These are phyloP conservation scores for Tanozyma kutaoensis DNA, from an alignment of 805 yeast genomes.

Conservation along the genomic window DNA sequence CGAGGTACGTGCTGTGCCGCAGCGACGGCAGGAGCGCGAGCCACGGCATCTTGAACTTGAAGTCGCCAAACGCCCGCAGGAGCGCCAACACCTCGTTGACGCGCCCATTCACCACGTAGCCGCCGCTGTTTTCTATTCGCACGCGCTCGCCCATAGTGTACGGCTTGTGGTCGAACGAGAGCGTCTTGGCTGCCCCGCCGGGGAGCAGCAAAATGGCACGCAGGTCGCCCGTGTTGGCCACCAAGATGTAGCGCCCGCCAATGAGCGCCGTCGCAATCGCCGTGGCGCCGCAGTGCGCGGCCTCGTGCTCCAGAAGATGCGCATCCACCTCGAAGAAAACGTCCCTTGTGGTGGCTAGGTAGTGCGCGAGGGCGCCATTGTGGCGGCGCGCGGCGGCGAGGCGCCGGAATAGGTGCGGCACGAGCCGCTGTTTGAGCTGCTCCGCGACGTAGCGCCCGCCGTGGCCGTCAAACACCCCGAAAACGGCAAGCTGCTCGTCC, in stretches of 20 bases:
- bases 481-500: conserved; percentile 30
- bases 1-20: conserved; percentile 18
- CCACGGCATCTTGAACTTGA: conserved; percentile 26
- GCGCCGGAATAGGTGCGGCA: not conserved
- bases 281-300: conserved; percentile 29
- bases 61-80: conserved; percentile 32
- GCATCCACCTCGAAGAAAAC: conserved; percentile 24
- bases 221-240: conserved; percentile 70
- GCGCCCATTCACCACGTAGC: conserved; percentile 22
- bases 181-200: conserved; percentile 39
- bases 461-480: conserved; percentile 75
- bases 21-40: conserved; percentile 9
- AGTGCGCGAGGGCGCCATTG: conserved; percentile 4
- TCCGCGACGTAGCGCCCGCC: conserved; percentile 52
- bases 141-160: conserved; percentile 29
- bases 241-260: conserved; percentile 28
- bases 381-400: not conserved
- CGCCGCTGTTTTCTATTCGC: conserved; percentile 27
- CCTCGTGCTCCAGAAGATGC: conserved; percentile 11
- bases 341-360: conserved; percentile 14
- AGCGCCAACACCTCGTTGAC: conserved; percentile 30
- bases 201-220: conserved; percentile 43
- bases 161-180: conserved; percentile 32
- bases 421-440: conserved; percentile 9
- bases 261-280: conserved; percentile 21